phyloP scores from a whole-genome alignment of 2,329 filamentous ascomycete genomes.

The Lachnellula occidentalis region DNA sequence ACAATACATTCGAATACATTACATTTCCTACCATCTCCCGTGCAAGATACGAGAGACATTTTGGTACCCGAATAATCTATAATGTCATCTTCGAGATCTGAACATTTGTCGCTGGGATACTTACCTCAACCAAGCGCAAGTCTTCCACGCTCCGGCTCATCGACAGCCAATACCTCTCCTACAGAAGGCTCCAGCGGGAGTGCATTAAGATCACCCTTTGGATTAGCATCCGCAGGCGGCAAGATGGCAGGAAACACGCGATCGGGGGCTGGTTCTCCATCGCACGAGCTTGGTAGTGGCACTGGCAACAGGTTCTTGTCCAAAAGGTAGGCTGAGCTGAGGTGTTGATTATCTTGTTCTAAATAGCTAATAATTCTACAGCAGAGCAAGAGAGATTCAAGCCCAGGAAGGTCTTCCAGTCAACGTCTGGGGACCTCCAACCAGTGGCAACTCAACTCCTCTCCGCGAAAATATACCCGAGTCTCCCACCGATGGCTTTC shows the following conservation, averaged over 20 bases:
- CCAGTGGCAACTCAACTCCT: conserved; percentile 92
- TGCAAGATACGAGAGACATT: conserved; percentile 24
- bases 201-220: conserved; percentile 66
- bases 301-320: conserved; percentile 70
- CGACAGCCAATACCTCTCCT: conserved; percentile 74
- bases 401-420: conserved; percentile 82
- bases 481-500: conserved; percentile 92
- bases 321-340: conserved; percentile 66
- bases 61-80: conserved; percentile 57
- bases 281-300: conserved; percentile 70
- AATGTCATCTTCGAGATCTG: conserved; percentile 86
- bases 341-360: background rate
- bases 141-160: conserved; percentile 58
- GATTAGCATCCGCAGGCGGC: conserved; percentile 50
- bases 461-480: conserved; percentile 96
- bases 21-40: conserved; percentile 23
- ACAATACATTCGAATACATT: conserved; percentile 22
- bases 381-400: conserved; percentile 90
- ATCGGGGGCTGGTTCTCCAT: conserved; percentile 91
- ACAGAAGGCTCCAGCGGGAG: conserved; percentile 64
- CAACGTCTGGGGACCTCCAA: conserved; percentile 87
- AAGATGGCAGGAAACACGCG: conserved; percentile 59
- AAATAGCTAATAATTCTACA: conserved; percentile 11
- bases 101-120: conserved; percentile 82
- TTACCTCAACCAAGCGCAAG: conserved; percentile 42